A percentile compares a stretch with the other conserved stretches of the same genome.
These are phyloP conservation scores for Backusella liffmaniae DNA, from an alignment of 192 early-diverging fungal genomes.

Conservation along the genomic window DNA sequence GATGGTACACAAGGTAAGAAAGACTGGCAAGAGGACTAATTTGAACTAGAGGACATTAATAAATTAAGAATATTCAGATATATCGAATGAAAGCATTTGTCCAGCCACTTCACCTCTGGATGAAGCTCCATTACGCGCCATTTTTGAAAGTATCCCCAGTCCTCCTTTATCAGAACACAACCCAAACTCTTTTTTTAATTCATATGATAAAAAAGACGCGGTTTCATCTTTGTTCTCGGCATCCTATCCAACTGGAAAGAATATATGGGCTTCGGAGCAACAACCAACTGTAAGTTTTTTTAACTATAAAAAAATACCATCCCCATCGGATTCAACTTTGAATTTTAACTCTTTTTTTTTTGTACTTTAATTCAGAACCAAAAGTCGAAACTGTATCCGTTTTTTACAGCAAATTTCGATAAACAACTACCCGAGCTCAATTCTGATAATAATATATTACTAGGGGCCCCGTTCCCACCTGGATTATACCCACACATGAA, in stretches of 20 bases:
- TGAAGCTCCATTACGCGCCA: not conserved
- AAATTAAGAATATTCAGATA: not conserved
- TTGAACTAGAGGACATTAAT: too few species aligned
- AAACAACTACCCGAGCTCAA: not conserved
- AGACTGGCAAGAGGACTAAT: too few species aligned
- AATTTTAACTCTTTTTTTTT: not conserved
- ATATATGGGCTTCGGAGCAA: conserved; percentile 12
- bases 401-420: not conserved
- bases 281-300: not conserved
- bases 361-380: not conserved
- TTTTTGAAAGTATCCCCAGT: conserved; percentile 1
- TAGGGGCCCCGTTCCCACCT: not conserved
- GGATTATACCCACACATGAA: not conserved
- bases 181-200: not conserved
- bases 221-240: not conserved
- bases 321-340: not conserved
- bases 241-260: not conserved
- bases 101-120: not conserved
- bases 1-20: not conserved
- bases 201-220: not conserved
- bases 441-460: not conserved
- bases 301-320: not conserved
- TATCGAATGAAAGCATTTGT: not conserved
- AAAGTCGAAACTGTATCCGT: not conserved
- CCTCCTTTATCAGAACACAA: not conserved